Evolutionary conservation across 192 early-diverging fungal species (phyloP).

Genomic region (Podila horticola): DNA sequence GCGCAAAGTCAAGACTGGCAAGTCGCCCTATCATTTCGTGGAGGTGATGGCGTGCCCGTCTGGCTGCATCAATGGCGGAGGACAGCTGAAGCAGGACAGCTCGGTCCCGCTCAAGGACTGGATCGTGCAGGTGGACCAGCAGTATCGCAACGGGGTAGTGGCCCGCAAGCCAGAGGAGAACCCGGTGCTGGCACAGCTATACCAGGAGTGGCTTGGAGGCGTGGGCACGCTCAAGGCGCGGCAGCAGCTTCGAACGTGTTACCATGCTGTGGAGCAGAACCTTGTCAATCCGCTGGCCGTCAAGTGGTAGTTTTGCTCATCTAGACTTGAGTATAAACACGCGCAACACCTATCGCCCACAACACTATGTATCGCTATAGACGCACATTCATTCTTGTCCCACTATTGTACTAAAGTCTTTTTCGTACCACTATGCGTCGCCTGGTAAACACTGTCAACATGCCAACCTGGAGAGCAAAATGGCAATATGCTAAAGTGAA

Average conservation of each 20-base stretch:
- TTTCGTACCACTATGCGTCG: no score
- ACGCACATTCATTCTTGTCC: no score
- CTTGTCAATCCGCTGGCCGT: constrained; percentile 81
- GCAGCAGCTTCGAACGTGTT: constrained; percentile 82
- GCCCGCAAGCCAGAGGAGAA: constrained; percentile 73
- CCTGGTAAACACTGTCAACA: no score
- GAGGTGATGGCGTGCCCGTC: constrained; percentile 98
- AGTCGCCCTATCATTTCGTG: constrained; percentile 86
- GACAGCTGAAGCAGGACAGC: constrained; percentile 79
- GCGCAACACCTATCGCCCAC: no score
- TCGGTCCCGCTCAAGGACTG: constrained; percentile 76
- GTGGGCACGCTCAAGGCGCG: constrained; percentile 68
- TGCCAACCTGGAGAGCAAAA: no score
- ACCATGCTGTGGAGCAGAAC: constrained; percentile 83
- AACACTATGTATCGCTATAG: no score
- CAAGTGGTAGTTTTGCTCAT: constrained; percentile 70
- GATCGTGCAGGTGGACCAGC: constrained; percentile 73
- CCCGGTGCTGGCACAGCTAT: constrained; percentile 66
- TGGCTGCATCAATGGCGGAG: constrained; percentile 98
- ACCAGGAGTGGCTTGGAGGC: constrained; percentile 88
- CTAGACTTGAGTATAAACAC: neutral
- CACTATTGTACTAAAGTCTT: no score
- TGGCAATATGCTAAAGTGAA: no score
- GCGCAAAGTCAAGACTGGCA: constrained; percentile 89
- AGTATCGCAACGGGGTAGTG: constrained; percentile 66